These are phyloP conservation scores for Leishmania amazonensis DNA, from an alignment of 208 protist genomes.

Conservation along the genomic window DNA sequence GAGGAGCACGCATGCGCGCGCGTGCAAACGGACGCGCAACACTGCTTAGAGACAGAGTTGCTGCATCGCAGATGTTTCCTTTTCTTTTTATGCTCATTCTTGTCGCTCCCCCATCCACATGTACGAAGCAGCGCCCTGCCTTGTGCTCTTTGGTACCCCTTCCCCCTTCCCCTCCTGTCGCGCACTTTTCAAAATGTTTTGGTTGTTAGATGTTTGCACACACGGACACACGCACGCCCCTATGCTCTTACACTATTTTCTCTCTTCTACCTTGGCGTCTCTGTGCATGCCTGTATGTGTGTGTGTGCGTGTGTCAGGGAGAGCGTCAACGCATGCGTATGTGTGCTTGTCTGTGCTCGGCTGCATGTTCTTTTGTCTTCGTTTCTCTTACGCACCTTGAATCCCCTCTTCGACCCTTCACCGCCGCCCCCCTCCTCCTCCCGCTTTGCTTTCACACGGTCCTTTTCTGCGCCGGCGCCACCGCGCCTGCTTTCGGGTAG, in stretches of 20 bases:
- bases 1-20: no score
- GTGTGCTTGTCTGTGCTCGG: neutral
- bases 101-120: neutral
- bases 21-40: no score
- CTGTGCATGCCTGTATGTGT: neutral
- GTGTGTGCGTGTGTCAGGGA: neutral
- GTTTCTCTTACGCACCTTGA: neutral
- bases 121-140: neutral
- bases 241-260: neutral
- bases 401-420: neutral
- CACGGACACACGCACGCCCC: neutral
- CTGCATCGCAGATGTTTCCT: neutral
- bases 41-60: no score
- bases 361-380: neutral
- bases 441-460: neutral
- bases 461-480: neutral
- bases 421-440: neutral
- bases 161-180: no score
- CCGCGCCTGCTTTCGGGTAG: neutral
- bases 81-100: neutral
- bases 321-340: neutral
- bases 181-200: no score
- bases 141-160: neutral
- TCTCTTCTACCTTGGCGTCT: neutral
- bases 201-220: neutral